Evolutionary conservation across 2,329 filamentous ascomycete genomes (phyloP).

Genomic region (Podosphaera fusca): DNA sequence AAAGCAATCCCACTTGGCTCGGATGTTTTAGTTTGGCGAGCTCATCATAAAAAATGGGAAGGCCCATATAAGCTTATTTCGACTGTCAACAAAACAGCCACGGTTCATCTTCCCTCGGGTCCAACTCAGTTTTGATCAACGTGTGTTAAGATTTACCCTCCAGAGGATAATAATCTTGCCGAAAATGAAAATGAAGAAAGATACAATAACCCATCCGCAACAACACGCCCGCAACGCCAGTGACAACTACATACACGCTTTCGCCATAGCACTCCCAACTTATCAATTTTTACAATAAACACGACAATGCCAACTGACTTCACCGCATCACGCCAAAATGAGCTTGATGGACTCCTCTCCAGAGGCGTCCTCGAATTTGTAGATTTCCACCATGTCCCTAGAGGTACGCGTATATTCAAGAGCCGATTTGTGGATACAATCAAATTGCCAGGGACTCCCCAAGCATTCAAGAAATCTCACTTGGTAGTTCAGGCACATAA

Average conservation of each 20-base stretch:
- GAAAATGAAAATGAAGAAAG: background rate
- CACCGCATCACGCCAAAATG: background rate
- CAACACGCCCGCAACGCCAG: background rate
- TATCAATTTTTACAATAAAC: background rate
- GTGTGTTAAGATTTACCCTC: background rate
- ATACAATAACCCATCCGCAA: background rate
- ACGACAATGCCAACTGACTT: background rate
- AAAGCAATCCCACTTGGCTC: constrained; percentile 1
- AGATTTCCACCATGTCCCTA: background rate
- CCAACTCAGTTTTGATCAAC: background rate
- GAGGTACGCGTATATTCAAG: background rate
- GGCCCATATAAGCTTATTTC: constrained; percentile 1
- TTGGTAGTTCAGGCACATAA: background rate
- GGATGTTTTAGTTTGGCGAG: constrained; percentile 2
- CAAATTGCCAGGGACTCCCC: background rate
- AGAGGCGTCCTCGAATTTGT: background rate
- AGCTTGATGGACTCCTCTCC: background rate
- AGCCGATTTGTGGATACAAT: background rate
- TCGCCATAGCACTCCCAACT: background rate
- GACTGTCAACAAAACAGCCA: background rate
- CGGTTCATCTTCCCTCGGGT: background rate
- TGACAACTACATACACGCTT: background rate
- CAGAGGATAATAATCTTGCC: background rate
- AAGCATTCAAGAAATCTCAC: background rate
- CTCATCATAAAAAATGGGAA: background rate